Evolutionary conservation across 148 eudicot species (phyloP), one percentile per base, ranked within the genome.

Genomic region (Arctostaphylos glauca): DNA sequence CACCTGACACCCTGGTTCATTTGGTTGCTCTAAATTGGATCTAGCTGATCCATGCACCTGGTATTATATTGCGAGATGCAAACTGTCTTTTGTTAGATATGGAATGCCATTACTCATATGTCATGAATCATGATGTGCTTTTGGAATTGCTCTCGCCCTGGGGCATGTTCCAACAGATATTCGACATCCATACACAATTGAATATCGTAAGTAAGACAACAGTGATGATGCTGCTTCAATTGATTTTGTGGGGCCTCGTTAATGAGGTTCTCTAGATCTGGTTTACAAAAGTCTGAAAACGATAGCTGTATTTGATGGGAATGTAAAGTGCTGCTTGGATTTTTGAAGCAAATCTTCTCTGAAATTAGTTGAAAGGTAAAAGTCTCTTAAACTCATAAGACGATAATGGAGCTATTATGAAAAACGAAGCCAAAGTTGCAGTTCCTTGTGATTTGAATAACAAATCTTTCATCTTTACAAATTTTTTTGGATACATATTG

Each of bases 41-140:
- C 10, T 44, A 6, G 44, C 10, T 43, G 49, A 71, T 44, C 50
- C 49, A 71, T 16, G 16, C 21, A 16, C 43, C 3, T 71, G 53
- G 46, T 46, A 46, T 73, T 73, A 23, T 23, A 75, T 75, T 6
- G 38, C 38, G 58, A 50, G 43, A 50, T 75, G 59, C 5, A 14
- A 44, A 74, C 53, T n/a, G 78, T 58, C 41, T 75, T 38, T 41
- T 75, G 78, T 41, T 75, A 75, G 43, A 49, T 49, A 44, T n/a
- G 5, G 46, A 46, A 75, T 50, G 41, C 58, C 43, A 74, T 47
- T 47, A 47, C 55, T 74, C 2, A 3, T 19, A 9, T 23, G 25
- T 58, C 18, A 21, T 49, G 56, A 10, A 18, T 74, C 54, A 74
- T 49, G 55, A 21, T 52, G 38, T 74, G 23, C 58, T 48, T 74